phyloP scores from a whole-genome alignment of 345 rosid species.

The Citrus sp. region DNA sequence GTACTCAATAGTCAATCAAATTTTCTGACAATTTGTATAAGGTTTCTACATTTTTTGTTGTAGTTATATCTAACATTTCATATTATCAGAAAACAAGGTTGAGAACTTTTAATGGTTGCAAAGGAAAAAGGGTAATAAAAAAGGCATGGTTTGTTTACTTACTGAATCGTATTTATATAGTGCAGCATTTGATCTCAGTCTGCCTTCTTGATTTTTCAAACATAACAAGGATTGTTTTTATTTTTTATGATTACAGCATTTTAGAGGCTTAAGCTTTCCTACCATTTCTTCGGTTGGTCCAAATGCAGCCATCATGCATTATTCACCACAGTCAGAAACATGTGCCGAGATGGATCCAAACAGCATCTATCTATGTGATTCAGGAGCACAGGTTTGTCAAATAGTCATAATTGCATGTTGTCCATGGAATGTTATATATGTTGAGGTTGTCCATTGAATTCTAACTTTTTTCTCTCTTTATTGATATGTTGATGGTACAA shows the following conservation, averaged over 20 bases:
- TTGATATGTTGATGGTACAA: slow-evolving; percentile 23
- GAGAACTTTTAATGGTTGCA: not conserved
- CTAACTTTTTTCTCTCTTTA: slow-evolving; percentile 9
- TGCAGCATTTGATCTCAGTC: not conserved
- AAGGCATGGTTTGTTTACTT: not conserved
- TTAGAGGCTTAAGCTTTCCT: slow-evolving; percentile 94
- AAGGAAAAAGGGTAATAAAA: not conserved
- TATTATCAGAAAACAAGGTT: not conserved
- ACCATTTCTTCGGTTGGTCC: slow-evolving; percentile 95
- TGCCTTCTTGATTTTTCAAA: not conserved
- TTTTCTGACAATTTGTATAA: not conserved
- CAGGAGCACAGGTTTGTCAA: slow-evolving; percentile 89
- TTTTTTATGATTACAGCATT: slow-evolving; percentile 56
- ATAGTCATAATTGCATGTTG: not conserved
- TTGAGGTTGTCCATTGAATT: not conserved
- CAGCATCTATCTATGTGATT: slow-evolving; percentile 85
- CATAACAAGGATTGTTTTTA: not conserved
- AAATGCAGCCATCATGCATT: slow-evolving; percentile 93
- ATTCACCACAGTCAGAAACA: slow-evolving; percentile 61
- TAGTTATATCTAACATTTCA: not conserved
- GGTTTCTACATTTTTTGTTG: not conserved
- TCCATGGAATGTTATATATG: not conserved
- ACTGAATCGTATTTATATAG: not conserved
- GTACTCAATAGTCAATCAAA: not conserved
- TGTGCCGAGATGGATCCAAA: slow-evolving; percentile 88